A percentile compares a stretch with the other conserved stretches of the same genome.
Conservation (phyloP, 2,329 filamentous ascomycete genomes). For the Talaromyces sp. region DNA sequence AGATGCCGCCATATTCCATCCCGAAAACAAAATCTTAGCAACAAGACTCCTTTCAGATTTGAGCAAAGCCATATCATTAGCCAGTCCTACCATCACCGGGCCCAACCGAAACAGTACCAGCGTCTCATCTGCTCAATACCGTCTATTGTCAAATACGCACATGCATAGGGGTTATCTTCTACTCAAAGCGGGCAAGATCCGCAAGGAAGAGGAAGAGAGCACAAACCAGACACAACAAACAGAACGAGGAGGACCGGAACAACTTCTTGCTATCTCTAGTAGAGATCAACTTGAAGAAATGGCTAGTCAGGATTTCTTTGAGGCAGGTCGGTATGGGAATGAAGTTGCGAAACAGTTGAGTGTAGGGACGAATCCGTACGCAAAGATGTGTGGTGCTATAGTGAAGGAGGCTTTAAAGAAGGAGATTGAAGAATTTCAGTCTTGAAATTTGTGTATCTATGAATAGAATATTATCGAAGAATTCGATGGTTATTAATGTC, state of each 20-base stretch:
- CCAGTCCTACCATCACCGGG: constrained; percentile 38
- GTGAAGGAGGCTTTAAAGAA: constrained; percentile 59
- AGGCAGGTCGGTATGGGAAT: constrained; percentile 56
- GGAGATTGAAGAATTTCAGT: constrained; percentile 43
- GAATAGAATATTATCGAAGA: background rate
- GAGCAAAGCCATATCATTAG: constrained; percentile 45
- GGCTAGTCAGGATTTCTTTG: constrained; percentile 54
- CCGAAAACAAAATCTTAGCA: constrained; percentile 21
- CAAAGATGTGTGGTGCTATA: constrained; percentile 61
- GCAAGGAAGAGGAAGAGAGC: constrained; percentile 19
- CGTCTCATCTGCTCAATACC: constrained; percentile 47
- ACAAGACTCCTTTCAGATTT: constrained; percentile 37
- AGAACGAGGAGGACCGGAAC: constrained; percentile 25
- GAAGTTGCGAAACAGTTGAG: constrained; percentile 56
- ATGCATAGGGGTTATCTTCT: constrained; percentile 53
- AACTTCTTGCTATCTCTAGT: constrained; percentile 32
- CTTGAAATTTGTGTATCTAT: background rate
- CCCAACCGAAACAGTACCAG: constrained; percentile 33
- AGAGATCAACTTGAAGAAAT: constrained; percentile 51
- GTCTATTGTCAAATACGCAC: constrained; percentile 52
- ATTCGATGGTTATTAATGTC: too few species aligned
- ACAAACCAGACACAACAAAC: constrained; percentile 1
- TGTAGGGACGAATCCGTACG: constrained; percentile 61
- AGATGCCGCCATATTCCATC: constrained; percentile 25
- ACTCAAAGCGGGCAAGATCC: constrained; percentile 35